These are phyloP conservation scores for Candida ortonii DNA, from an alignment of 805 yeast genomes.

Conservation along the genomic window DNA sequence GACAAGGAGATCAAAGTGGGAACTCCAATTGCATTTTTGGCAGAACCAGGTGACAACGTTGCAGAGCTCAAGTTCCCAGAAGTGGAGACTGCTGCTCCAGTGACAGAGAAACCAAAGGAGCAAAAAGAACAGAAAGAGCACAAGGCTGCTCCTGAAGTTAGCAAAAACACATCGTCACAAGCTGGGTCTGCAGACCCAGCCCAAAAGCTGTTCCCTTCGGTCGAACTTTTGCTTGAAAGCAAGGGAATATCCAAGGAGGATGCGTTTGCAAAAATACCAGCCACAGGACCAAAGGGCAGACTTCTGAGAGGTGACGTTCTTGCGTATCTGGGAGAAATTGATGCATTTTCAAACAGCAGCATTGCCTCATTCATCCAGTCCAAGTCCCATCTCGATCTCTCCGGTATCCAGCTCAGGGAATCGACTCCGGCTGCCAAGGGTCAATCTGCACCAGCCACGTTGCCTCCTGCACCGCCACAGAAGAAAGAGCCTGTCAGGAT, in stretches of 20 bases:
- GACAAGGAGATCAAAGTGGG: slow-evolving; percentile 79
- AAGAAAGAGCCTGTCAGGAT: slow-evolving; percentile 35
- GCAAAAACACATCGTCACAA: slow-evolving; percentile 21
- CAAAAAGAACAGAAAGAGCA: slow-evolving; percentile 17
- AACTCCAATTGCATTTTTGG: slow-evolving; percentile 81
- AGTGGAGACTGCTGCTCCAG: slow-evolving; percentile 30
- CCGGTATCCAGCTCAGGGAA: slow-evolving; percentile 53
- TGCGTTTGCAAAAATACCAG: slow-evolving; percentile 68
- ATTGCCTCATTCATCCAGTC: slow-evolving; percentile 56
- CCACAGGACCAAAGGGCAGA: slow-evolving; percentile 89
- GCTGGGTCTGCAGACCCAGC: slow-evolving; percentile 53
- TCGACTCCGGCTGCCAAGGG: slow-evolving; percentile 9
- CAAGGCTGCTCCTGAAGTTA: slow-evolving; percentile 24
- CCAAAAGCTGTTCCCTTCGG: slow-evolving; percentile 79
- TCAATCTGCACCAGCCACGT: slow-evolving; percentile 19
- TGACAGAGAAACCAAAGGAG: slow-evolving; percentile 19
- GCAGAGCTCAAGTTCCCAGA: slow-evolving; percentile 58
- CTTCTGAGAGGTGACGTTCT: slow-evolving; percentile 88
- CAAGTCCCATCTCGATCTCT: slow-evolving; percentile 65
- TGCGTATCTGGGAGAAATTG: slow-evolving; percentile 73
- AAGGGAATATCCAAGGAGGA: slow-evolving; percentile 65
- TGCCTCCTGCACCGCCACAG: no score
- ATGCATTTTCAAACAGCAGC: slow-evolving; percentile 48
- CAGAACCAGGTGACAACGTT: slow-evolving; percentile 86
- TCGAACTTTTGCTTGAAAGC: slow-evolving; percentile 57